Evolutionary conservation across 805 yeast genomes (phyloP).

Genomic region (Teunomyces stri): DNA sequence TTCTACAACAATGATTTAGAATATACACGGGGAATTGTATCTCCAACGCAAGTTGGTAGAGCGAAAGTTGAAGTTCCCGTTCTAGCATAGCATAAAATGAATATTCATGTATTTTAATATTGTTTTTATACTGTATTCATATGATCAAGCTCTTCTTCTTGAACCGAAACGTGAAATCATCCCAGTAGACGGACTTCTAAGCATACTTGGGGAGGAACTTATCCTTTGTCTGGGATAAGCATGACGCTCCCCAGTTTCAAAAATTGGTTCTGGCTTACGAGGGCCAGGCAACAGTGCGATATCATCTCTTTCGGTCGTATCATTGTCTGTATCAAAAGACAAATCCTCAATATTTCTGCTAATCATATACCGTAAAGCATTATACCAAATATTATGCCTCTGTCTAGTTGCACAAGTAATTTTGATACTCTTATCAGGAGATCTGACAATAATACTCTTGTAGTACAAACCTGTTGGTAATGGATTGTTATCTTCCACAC

Average conservation of each 20-base stretch:
- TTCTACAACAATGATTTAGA: background rate
- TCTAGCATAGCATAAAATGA: background rate
- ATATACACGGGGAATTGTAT: background rate
- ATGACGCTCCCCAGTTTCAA: slow-evolving; percentile 15
- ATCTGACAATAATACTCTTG: slow-evolving; percentile 74
- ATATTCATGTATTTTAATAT: background rate
- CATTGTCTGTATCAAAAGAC: slow-evolving; percentile 39
- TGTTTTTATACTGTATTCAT: background rate
- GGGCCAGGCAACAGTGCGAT: slow-evolving; percentile 8
- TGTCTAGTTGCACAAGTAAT: slow-evolving; percentile 85
- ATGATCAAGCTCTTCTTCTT: slow-evolving; percentile 3
- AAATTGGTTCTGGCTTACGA: slow-evolving; percentile 7
- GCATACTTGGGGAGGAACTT: slow-evolving; percentile 10
- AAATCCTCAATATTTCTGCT: slow-evolving; percentile 63
- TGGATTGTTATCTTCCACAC: slow-evolving; percentile 82
- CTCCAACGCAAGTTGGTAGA: background rate
- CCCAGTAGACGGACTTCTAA: slow-evolving; percentile 6
- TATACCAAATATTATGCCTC: slow-evolving; percentile 89
- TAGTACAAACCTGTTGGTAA: slow-evolving; percentile 85
- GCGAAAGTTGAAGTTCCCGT: background rate
- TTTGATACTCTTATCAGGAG: slow-evolving; percentile 64
- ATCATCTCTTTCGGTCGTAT: slow-evolving; percentile 13
- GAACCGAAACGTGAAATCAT: slow-evolving; percentile 11
- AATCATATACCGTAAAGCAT: slow-evolving; percentile 73
- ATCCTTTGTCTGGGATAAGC: slow-evolving; percentile 14